Evolutionary conservation across 2,329 filamentous ascomycete genomes (phyloP).

Genomic region (Phaeosphaeriaceae sp.): DNA sequence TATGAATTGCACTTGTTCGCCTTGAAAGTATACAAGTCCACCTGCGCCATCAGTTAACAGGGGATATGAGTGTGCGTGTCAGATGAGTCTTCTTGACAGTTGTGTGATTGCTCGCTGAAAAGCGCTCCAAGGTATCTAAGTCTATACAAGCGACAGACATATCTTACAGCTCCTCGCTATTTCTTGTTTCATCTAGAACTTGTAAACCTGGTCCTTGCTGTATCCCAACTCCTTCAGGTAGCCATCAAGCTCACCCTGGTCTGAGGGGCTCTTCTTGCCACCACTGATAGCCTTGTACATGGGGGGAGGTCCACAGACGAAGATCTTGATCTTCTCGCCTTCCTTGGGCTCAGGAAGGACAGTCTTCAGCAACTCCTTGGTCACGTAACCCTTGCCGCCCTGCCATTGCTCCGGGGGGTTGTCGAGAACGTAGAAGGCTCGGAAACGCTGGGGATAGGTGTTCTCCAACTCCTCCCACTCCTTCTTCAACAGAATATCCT

Average conservation of each 20-base stretch:
- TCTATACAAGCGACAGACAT: conserved; percentile 17
- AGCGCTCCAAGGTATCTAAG: conserved; percentile 1
- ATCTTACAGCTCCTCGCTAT: conserved; percentile 27
- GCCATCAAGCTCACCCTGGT: conserved; percentile 90
- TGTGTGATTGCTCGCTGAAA: neutral
- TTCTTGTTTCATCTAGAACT: conserved; percentile 54
- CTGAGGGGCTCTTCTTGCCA: conserved; percentile 85
- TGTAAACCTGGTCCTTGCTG: conserved; percentile 90
- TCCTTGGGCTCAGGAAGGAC: conserved; percentile 91
- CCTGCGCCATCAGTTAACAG: neutral
- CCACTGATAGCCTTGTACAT: conserved; percentile 95
- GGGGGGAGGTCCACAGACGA: conserved; percentile 91
- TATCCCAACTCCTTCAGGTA: conserved; percentile 85
- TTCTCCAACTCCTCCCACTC: conserved; percentile 90
- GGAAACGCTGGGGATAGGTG: conserved; percentile 93
- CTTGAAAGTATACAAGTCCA: too few species aligned
- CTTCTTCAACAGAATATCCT: conserved; percentile 89
- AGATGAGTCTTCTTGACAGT: neutral
- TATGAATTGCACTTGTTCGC: too few species aligned
- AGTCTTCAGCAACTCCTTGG: conserved; percentile 91
- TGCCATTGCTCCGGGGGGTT: conserved; percentile 80
- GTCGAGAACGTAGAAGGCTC: conserved; percentile 92
- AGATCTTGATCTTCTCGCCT: conserved; percentile 87
- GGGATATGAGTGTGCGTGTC: neutral
- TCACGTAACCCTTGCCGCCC: conserved; percentile 80